Conservation (phyloP, 805 yeast genomes). For the Brettanomyces anomalus region DNA sequence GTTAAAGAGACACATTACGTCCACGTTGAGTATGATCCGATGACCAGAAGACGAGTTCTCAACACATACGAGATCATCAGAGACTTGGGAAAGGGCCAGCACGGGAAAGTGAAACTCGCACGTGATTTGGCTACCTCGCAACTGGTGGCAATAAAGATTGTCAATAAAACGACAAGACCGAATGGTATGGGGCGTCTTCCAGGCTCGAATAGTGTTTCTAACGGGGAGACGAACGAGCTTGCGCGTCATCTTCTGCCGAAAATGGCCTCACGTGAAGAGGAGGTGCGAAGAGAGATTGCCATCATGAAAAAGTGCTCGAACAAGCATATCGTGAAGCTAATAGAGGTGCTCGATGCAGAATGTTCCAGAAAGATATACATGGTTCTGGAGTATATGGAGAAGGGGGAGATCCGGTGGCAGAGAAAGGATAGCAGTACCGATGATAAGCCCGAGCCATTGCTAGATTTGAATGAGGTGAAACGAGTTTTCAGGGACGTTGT, state of each 20-base stretch:
- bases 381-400: slow-evolving; percentile 81
- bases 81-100: slow-evolving; percentile 94
- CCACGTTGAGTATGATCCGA: slow-evolving; percentile 81
- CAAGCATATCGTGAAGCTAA: slow-evolving; percentile 82
- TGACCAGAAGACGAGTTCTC: slow-evolving; percentile 67
- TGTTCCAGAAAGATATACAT: slow-evolving; percentile 78
- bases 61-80: slow-evolving; percentile 83
- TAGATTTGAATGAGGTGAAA: slow-evolving; percentile 59
- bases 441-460: slow-evolving; percentile 42
- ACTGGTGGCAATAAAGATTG: slow-evolving; percentile 88
- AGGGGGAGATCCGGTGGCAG: slow-evolving; percentile 90
- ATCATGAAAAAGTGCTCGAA: slow-evolving; percentile 89
- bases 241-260: neutral
- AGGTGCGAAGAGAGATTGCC: slow-evolving; percentile 79
- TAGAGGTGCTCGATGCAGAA: slow-evolving; percentile 83
- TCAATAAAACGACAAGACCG: slow-evolving; percentile 62
- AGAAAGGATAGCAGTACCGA: slow-evolving; percentile 11
- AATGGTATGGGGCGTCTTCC: slow-evolving; percentile 33
- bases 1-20: slow-evolving; percentile 83
- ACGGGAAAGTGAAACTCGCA: slow-evolving; percentile 95
- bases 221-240: no score
- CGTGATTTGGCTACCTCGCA: slow-evolving; percentile 54
- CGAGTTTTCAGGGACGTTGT: slow-evolving; percentile 75
- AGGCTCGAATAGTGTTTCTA: neutral
- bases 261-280: slow-evolving; percentile 44